Evolutionary conservation across 2,329 filamentous ascomycete species (phyloP), one percentile per base, ranked within the genome.

Genomic region (Plectosphaerella cucumerina): DNA sequence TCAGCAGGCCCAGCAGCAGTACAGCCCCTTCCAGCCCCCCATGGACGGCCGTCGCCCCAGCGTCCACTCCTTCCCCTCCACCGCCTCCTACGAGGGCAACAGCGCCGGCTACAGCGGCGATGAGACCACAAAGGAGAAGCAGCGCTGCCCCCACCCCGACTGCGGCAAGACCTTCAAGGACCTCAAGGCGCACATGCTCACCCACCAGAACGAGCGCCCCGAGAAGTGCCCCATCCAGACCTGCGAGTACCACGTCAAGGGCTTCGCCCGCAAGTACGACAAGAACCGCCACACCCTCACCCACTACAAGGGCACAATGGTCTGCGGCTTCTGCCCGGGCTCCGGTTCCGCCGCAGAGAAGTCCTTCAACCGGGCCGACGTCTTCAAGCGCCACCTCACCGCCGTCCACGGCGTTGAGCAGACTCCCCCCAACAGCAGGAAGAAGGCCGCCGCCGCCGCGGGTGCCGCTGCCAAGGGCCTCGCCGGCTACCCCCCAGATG

Each of bases 221-320:
- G 91, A 96, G 66, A 97, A 97, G 74, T 97, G 92, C 71, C 92
- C 92, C 1, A 96, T 96, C 59, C 78, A 87, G 52, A 94, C 86
- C 0, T 97, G 92, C 74, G 90, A 96, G 63, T 97, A 96, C 70
- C 87, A 96, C 73, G 75, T 81, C 63, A 96, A 96, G 71, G 92
- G 92, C 4, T 97, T 97, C 64, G 91, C 92, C 11, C 81, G 92
- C 60, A 96, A 96, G 71, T 97, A 97, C 66, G 92, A 97, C 76
- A 96, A 96, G 79, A 96, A 96, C 72, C 78, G 92, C 43, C 92
- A 97, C 68, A 96, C 91, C 5, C 71, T 96, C 56, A 97, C 92
- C 5, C 92, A 97, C 68, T 97, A 96, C 80, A 96, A 96, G 73
- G 92, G 92, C 39, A 96, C 89, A 46, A 96, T 96, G 92, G 90